phyloP scores from a whole-genome alignment of 352 stramenopile species.

The Pythium phragmitis region DNA sequence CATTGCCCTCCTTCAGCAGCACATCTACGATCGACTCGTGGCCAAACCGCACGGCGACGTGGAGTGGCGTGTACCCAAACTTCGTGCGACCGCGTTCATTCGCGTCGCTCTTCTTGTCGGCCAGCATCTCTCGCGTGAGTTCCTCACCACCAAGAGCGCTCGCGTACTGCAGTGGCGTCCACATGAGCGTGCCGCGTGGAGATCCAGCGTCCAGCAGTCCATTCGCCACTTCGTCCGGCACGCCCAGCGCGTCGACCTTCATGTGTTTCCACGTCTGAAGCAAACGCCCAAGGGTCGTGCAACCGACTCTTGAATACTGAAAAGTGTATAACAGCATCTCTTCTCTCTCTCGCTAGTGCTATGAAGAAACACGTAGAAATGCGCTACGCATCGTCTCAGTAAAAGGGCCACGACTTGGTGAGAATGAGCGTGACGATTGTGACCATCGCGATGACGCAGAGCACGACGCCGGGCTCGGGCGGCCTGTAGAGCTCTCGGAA shows the following conservation, averaged over 20 bases:
- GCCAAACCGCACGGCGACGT: slow-evolving; percentile 65
- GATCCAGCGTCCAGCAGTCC: slow-evolving; percentile 54
- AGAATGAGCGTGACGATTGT: slow-evolving; percentile 69
- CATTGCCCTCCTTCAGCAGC: slow-evolving; percentile 32
- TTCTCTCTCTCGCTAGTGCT: not conserved
- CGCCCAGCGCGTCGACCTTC: slow-evolving; percentile 41
- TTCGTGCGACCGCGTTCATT: slow-evolving; percentile 40
- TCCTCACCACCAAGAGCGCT: slow-evolving; percentile 62
- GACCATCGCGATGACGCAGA: slow-evolving; percentile 46
- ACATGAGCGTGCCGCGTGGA: slow-evolving; percentile 49
- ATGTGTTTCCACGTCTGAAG: slow-evolving; percentile 7
- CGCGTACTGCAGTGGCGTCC: slow-evolving; percentile 78
- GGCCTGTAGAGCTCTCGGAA: slow-evolving; percentile 74
- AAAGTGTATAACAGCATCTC: not conserved
- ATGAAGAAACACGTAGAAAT: too few relatives aligned
- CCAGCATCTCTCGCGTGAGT: slow-evolving; percentile 39
- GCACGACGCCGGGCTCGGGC: slow-evolving; percentile 64
- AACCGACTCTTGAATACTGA: not conserved
- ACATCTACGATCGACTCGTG: slow-evolving; percentile 51
- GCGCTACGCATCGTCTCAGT: slow-evolving; percentile 21
- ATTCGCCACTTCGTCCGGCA: slow-evolving; percentile 30
- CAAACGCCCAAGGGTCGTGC: slow-evolving; percentile 27
- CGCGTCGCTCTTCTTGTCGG: slow-evolving; percentile 21
- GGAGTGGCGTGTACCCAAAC: slow-evolving; percentile 60
- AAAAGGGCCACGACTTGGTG: slow-evolving; percentile 80